Percentiles rank a stretch among this genome's conserved stretches.
phyloP scores from a whole-genome alignment of 1,284 basidiomycete genomes.

The Leucoagaricus sp. region DNA sequence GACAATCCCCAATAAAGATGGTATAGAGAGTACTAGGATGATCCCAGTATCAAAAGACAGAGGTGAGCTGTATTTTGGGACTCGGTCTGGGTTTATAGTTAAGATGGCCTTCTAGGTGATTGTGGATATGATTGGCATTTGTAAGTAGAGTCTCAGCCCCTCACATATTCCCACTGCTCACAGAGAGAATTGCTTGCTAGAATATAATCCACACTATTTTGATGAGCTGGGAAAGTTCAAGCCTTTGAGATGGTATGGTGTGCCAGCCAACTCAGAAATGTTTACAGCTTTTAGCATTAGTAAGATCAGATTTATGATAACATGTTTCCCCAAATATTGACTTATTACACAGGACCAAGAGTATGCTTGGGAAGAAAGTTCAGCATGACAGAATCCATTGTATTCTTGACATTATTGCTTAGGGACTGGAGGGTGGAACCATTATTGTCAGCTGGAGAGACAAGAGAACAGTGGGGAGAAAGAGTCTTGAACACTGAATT shows the following conservation, averaged over 20 bases:
- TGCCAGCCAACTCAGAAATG: conserved; percentile 34
- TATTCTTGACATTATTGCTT: conserved; percentile 49
- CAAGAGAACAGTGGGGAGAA: conserved; percentile 40
- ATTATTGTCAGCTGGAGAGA: conserved; percentile 42
- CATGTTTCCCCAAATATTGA: not conserved
- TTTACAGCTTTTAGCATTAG: conserved; percentile 52
- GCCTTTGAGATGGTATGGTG: conserved; percentile 35
- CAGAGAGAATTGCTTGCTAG: conserved; percentile 19
- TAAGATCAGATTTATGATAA: conserved; percentile 20
- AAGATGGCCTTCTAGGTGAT: conserved; percentile 29
- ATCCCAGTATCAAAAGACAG: conserved; percentile 31
- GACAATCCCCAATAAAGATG: conserved; percentile 30
- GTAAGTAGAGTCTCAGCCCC: conserved; percentile 34
- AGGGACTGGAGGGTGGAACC: conserved; percentile 54
- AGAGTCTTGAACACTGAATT: conserved; percentile 45
- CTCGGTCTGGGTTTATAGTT: not conserved
- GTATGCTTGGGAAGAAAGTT: conserved; percentile 59
- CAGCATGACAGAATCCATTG: conserved; percentile 50
- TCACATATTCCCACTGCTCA: not conserved
- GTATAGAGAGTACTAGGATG: conserved; percentile 28
- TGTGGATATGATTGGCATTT: conserved; percentile 52
- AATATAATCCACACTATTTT: conserved; percentile 37
- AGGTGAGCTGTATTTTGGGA: conserved; percentile 14
- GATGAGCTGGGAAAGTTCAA: conserved; percentile 33
- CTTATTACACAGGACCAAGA: conserved; percentile 40